These are phyloP conservation scores for Stereocaulon alpinum DNA, from an alignment of 495 filamentous ascomycete species.

Conservation along the genomic window DNA sequence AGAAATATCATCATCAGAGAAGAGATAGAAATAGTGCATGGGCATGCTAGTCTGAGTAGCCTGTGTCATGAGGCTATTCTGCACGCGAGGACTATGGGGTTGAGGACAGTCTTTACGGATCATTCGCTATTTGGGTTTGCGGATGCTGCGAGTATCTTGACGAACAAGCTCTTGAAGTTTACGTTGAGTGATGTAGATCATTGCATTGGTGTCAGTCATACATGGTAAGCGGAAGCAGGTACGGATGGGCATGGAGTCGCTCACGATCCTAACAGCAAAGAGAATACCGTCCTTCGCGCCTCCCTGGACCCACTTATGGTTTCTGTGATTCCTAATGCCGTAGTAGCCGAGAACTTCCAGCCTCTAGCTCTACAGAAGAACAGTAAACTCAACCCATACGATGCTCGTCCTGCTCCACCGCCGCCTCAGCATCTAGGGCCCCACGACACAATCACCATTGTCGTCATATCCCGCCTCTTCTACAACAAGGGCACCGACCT, in stretches of 20 bases:
- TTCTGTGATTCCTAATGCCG: conserved; percentile 93
- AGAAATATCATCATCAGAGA: conserved; percentile 91
- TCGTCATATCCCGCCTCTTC: conserved; percentile 93
- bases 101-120: conserved; percentile 93
- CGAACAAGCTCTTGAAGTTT: conserved; percentile 95
- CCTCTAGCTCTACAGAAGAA: conserved; percentile 43
- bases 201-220: conserved; percentile 96
- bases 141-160: conserved; percentile 88
- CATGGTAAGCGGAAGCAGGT: conserved; percentile 51
- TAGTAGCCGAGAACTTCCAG: conserved; percentile 91
- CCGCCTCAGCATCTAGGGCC: conserved; percentile 54
- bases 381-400: conserved; percentile 22
- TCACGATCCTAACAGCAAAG: conserved; percentile 53
- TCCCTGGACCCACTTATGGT: conserved; percentile 94
- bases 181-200: conserved; percentile 94
- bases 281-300: conserved; percentile 92
- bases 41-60: conserved; percentile 83
- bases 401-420: conserved; percentile 32
- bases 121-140: conserved; percentile 98
- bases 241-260: neutral
- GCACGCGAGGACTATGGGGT: conserved; percentile 90
- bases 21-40: conserved; percentile 92
- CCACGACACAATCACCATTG: conserved; percentile 83
- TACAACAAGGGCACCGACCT: conserved; percentile 98
- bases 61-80: conserved; percentile 92